A percentile compares a stretch with the other conserved stretches of the same genome.
These are phyloP conservation scores for Botrytis fragariae DNA, from an alignment of 2,329 filamentous ascomycete genomes.

Conservation along the genomic window DNA sequence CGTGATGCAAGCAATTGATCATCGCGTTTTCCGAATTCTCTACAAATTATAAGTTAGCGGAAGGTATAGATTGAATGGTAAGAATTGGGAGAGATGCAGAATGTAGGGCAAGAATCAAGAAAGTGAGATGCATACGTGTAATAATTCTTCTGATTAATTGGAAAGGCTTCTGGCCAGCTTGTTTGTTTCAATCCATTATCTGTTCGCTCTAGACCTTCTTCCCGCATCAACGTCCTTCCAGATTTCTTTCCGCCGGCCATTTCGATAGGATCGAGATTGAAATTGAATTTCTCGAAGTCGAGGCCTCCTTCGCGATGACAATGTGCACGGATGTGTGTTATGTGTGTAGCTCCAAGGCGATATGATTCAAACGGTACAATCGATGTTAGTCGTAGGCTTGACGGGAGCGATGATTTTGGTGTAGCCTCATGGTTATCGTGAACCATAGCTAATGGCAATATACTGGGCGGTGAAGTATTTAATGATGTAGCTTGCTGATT, in stretches of 20 bases:
- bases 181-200: slow-evolving; percentile 98
- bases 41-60: slow-evolving; percentile 40
- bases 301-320: neutral
- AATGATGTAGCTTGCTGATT: neutral
- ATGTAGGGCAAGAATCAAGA: neutral
- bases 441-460: neutral
- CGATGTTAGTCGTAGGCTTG: neutral
- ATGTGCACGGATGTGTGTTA: neutral
- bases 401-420: neutral
- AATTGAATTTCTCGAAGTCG: neutral
- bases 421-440: neutral
- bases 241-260: slow-evolving; percentile 40
- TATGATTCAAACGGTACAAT: neutral
- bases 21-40: slow-evolving; percentile 97
- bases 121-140: slow-evolving; percentile 69
- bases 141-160: slow-evolving; percentile 99
- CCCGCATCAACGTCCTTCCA: slow-evolving; percentile 39
- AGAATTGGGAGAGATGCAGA: neutral
- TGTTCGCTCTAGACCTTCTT: slow-evolving; percentile 78
- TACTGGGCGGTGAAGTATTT: neutral
- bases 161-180: slow-evolving; percentile 85
- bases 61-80: neutral
- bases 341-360: neutral
- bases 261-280: neutral
- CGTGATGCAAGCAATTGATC: slow-evolving; percentile 90